Evolutionary conservation across 495 filamentous ascomycete species (phyloP).

Genomic region (Ascodesmis nigricans): DNA sequence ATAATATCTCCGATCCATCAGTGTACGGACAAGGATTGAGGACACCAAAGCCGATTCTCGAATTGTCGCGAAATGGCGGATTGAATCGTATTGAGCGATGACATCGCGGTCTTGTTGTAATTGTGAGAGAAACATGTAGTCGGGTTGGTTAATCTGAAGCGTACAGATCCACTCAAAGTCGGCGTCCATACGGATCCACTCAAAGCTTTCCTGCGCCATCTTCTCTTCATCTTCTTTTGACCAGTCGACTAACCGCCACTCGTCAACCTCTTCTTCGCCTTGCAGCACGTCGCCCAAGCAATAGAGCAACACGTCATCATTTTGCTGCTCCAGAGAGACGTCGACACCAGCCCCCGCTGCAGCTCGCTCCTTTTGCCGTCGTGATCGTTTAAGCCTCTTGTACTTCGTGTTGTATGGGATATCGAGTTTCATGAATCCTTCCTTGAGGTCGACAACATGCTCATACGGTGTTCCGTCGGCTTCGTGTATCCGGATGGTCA

Average conservation of each 20-base stretch:
- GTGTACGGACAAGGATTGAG: slow-evolving; percentile 63
- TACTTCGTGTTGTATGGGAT: slow-evolving; percentile 99
- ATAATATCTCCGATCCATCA: slow-evolving; percentile 84
- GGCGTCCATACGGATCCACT: slow-evolving; percentile 95
- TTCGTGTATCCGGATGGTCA: slow-evolving; percentile 96
- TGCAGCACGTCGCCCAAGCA: slow-evolving; percentile 81
- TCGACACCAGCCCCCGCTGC: slow-evolving; percentile 40
- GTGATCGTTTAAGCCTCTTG: slow-evolving; percentile 83
- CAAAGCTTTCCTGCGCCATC: slow-evolving; percentile 92
- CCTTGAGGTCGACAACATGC: slow-evolving; percentile 88
- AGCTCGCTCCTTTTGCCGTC: slow-evolving; percentile 62
- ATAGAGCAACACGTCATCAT: slow-evolving; percentile 69
- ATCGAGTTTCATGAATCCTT: slow-evolving; percentile 57
- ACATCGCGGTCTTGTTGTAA: slow-evolving; percentile 94
- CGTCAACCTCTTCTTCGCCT: slow-evolving; percentile 51
- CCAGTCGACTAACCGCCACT: slow-evolving; percentile 81
- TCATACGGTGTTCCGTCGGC: slow-evolving; percentile 97
- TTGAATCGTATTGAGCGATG: slow-evolving; percentile 64
- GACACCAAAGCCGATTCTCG: slow-evolving; percentile 38
- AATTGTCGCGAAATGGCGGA: slow-evolving; percentile 17
- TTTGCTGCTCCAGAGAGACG: slow-evolving; percentile 37
- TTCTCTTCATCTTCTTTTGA: slow-evolving; percentile 56
- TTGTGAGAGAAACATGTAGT: slow-evolving; percentile 95
- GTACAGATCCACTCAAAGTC: slow-evolving; percentile 96
- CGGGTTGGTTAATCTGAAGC: slow-evolving; percentile 52